Evolutionary conservation across 2,329 filamentous ascomycete genomes (phyloP).

Genomic region (Dactylonectria estremocensis): DNA sequence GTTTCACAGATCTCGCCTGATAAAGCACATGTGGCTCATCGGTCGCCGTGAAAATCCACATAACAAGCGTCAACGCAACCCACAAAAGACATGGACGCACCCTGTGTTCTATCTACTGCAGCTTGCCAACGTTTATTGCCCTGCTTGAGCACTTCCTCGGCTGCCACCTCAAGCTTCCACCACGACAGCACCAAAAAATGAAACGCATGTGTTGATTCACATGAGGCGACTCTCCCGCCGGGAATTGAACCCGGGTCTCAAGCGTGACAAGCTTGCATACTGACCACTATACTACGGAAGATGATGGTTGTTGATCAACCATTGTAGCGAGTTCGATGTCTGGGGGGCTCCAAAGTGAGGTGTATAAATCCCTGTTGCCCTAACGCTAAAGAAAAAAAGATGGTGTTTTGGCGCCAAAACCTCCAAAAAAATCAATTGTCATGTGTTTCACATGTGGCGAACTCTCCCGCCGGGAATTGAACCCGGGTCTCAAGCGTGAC

Average conservation of each 20-base stretch:
- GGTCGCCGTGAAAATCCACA: too few species aligned
- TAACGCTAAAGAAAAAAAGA: neutral
- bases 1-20: too few species aligned
- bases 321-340: conserved; percentile 32
- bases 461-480: conserved; percentile 50
- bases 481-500: conserved; percentile 51
- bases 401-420: neutral
- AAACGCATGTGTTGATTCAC: conserved; percentile 1
- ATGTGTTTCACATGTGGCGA: conserved; percentile 37
- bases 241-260: conserved; percentile 34
- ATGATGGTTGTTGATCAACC: conserved; percentile 34
- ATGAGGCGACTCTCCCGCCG: conserved; percentile 32
- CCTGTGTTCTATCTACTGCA: too few species aligned
- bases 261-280: conserved; percentile 36
- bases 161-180: neutral
- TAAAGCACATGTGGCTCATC: too few species aligned
- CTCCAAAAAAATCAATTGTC: conserved; percentile 9
- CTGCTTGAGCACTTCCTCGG: neutral
- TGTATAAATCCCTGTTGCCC: neutral
- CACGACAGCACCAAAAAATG: conserved; percentile 18
- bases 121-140: too few species aligned
- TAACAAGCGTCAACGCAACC: too few species aligned
- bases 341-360: neutral
- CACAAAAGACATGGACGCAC: too few species aligned
- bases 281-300: conserved; percentile 49